Percentiles rank a stretch among this genome's conserved stretches.
phyloP scores from a whole-genome alignment of 192 early-diverging fungal genomes.

The Piromyces sp. region DNA sequence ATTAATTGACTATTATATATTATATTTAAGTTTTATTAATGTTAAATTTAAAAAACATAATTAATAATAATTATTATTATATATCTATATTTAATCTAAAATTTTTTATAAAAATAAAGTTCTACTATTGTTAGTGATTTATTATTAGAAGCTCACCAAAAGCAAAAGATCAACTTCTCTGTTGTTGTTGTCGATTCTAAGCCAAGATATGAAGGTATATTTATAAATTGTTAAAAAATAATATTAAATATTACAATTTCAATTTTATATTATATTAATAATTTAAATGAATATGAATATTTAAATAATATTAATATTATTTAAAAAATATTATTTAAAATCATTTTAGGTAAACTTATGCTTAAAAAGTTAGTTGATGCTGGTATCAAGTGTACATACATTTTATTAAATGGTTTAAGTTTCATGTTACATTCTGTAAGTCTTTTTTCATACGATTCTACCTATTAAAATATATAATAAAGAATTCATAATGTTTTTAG shows the following conservation, averaged over 20 bases:
- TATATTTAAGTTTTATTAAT: no score
- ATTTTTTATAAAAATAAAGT: no score
- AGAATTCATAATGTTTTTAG: no score
- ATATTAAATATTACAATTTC: no score
- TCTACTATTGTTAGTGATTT: slow-evolving; percentile 74
- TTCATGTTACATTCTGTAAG: slow-evolving; percentile 54
- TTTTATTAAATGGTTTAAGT: slow-evolving; percentile 43
- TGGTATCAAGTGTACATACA: slow-evolving; percentile 59
- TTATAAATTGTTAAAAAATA: no score
- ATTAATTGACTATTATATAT: no score
- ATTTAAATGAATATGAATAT: not conserved
- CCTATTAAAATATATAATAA: no score
- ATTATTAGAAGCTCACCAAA: slow-evolving; percentile 52
- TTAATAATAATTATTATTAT: no score
- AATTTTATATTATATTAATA: no score
- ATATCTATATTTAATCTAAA: no score
- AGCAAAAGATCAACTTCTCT: slow-evolving; percentile 54
- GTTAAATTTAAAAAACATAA: no score
- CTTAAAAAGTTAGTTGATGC: slow-evolving; percentile 31
- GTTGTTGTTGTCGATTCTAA: slow-evolving; percentile 86
- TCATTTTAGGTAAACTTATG: slow-evolving; percentile 36
- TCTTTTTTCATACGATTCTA: no score
- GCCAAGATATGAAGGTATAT: slow-evolving; percentile 67
- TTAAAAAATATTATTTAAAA: not conserved
- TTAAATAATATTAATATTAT: not conserved